Conservation (phyloP, 2,329 filamentous ascomycete genomes). For the Ophiostoma ips region DNA sequence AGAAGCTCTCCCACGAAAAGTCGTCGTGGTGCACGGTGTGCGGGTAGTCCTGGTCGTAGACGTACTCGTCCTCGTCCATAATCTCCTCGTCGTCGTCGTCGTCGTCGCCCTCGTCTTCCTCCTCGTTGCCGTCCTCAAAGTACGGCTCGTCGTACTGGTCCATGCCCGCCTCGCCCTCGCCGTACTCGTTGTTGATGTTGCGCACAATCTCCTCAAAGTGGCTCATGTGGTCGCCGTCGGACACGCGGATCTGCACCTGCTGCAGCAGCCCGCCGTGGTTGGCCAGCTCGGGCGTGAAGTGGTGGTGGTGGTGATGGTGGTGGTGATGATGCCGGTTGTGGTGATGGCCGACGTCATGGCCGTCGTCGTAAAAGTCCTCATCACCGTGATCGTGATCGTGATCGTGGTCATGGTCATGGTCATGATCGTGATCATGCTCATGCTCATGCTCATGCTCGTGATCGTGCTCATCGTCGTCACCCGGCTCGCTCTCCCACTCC, state of each 20-base stretch:
- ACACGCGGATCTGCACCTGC: constrained; percentile 29
- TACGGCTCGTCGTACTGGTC: constrained; percentile 38
- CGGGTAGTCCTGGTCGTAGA: constrained; percentile 45
- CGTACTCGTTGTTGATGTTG: constrained; percentile 4
- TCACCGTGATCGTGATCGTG: constrained; percentile 32
- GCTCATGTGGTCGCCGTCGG: constrained; percentile 39
- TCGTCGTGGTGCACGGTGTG: constrained; percentile 33
- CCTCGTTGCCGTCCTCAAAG: constrained; percentile 43
- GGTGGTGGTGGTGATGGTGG: constrained; percentile 25
- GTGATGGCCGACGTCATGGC: background rate
- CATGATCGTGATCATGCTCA: constrained; percentile 30
- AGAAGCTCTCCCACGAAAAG: constrained; percentile 17
- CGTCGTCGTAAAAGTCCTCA: constrained; percentile 21
- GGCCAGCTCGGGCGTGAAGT: constrained; percentile 25
- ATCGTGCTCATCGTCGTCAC: constrained; percentile 40
- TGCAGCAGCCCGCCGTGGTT: background rate
- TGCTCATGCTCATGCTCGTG: constrained; percentile 22
- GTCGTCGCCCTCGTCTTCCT: constrained; percentile 38
- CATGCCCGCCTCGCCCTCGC: constrained; percentile 33
- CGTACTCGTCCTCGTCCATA: constrained; percentile 52
- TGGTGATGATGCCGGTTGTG: constrained; percentile 15
- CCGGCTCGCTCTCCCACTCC: constrained; percentile 49
- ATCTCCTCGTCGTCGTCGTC: constrained; percentile 59
- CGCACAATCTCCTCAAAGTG: constrained; percentile 23
- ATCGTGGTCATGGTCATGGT: constrained; percentile 28